Conservation (phyloP, 306 rosid species). For the Citrullus colocynthis region DNA sequence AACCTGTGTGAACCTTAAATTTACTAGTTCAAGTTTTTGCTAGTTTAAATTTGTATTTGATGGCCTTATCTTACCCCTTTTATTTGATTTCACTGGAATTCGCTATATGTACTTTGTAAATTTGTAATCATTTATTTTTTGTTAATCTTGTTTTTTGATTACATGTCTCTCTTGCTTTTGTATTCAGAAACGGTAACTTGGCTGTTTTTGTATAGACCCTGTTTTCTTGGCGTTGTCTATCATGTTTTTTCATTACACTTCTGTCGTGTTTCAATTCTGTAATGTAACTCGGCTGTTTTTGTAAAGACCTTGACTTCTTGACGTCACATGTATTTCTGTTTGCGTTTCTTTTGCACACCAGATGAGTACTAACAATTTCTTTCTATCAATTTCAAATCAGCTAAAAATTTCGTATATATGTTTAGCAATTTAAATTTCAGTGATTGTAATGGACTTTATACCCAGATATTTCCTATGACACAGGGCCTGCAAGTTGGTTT, state of each 20-base stretch:
- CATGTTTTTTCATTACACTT: background rate
- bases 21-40: background rate
- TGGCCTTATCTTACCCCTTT: background rate
- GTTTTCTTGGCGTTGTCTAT: background rate
- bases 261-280: background rate
- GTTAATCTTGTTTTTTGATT: background rate
- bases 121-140: background rate
- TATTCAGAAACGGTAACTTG: background rate
- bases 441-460: background rate
- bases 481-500: no score
- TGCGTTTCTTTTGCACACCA: background rate
- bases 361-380: background rate
- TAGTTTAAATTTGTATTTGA: background rate
- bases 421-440: background rate
- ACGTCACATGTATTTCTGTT: background rate
- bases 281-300: background rate
- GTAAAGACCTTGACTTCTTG: no score
- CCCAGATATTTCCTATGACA: background rate
- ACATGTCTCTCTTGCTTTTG: no score
- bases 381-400: background rate
- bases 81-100: background rate
- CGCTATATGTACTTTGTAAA: background rate
- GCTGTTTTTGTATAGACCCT: background rate
- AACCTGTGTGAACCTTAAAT: no score
- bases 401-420: background rate